Evolutionary conservation across 306 rosid genomes (phyloP).

Genomic region (Vachellia pachyceras): DNA sequence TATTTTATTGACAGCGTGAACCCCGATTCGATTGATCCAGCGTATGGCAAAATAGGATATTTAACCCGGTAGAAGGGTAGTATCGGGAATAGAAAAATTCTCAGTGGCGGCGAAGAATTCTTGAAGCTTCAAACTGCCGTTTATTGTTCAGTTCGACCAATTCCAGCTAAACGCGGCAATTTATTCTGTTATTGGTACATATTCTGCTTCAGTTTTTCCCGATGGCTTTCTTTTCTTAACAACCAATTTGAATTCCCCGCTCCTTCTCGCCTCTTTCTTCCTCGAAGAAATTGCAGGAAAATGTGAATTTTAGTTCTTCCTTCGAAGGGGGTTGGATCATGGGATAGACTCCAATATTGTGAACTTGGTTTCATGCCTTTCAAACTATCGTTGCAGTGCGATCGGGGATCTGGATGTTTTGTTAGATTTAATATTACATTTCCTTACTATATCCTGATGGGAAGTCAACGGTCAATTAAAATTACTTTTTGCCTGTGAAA

Average conservation of each 20-base stretch:
- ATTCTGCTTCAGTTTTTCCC: neutral
- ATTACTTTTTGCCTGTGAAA: neutral
- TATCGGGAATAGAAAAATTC: conserved; percentile 1
- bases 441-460: neutral
- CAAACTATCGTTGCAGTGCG: neutral
- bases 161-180: conserved; percentile 18
- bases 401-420: conserved; percentile 23
- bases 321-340: neutral
- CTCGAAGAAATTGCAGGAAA: conserved; percentile 25
- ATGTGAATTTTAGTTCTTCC: neutral
- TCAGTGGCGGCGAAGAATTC: neutral
- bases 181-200: conserved; percentile 23
- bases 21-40: neutral
- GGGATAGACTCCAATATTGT: neutral
- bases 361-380: conserved; percentile 1
- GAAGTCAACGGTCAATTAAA: neutral
- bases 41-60: no score
- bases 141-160: neutral
- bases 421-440: neutral
- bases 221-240: neutral
- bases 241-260: neutral
- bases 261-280: conserved; percentile 14
- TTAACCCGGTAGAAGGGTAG: neutral
- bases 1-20: neutral
- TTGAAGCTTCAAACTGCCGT: conserved; percentile 9